phyloP scores from a whole-genome alignment of 257 asterid species.

The Paulownia fortunei region DNA sequence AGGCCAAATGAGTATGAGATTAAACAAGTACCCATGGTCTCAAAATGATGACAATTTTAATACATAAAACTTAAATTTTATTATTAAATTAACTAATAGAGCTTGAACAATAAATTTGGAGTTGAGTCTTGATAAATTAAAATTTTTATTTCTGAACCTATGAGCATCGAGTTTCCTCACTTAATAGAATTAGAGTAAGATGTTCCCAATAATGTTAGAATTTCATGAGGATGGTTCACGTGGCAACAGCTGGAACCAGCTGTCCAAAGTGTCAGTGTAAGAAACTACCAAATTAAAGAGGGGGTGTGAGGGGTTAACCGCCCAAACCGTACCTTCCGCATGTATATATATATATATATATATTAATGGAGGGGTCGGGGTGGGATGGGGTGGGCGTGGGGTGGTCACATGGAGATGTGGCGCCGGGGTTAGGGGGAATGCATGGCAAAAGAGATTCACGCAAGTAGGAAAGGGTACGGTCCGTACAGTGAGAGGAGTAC shows the following conservation, averaged over 20 bases:
- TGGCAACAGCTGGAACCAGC: conserved; percentile 46
- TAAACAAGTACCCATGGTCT: too few relatives aligned
- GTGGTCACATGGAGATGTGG: conserved; percentile 31
- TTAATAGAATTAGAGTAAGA: too few relatives aligned
- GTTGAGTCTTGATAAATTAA: too few relatives aligned
- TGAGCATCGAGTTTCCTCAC: too few relatives aligned
- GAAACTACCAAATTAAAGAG: conserved; percentile 22
- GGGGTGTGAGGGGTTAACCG: conserved; percentile 25
- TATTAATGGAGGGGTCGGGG: neutral
- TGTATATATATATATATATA: neutral
- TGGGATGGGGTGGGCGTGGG: neutral
- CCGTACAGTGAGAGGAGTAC: conserved; percentile 39
- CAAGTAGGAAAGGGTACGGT: conserved; percentile 41
- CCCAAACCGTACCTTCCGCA: conserved; percentile 35
- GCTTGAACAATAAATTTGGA: too few relatives aligned
- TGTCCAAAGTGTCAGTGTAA: conserved; percentile 20
- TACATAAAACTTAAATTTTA: too few relatives aligned
- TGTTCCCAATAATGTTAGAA: neutral
- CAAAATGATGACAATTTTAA: too few relatives aligned
- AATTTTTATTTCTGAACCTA: too few relatives aligned
- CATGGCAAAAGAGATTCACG: conserved; percentile 11
- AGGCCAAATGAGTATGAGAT: too few relatives aligned
- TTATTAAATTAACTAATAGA: too few relatives aligned
- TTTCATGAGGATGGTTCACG: conserved; percentile 36
- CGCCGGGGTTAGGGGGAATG: conserved; percentile 22